Percentiles rank a stretch among this genome's conserved stretches.
Evolutionary conservation across 192 early-diverging fungal genomes (phyloP).

Genomic region (Jimgerdemannia lactiflua): DNA sequence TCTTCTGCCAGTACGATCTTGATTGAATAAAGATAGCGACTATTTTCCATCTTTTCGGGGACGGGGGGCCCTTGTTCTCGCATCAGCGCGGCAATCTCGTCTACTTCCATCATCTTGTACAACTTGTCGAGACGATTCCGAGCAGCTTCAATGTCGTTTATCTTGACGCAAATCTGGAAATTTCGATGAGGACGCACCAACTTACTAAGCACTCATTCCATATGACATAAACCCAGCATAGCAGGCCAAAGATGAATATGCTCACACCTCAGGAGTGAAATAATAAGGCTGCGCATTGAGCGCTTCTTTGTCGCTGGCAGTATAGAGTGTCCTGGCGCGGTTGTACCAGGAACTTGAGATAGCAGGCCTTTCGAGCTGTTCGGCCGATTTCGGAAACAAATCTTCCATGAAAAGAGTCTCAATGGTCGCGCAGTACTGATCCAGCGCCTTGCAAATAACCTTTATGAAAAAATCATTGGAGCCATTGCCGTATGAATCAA

Average conservation of each 20-base stretch:
- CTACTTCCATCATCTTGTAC: conserved; percentile 56
- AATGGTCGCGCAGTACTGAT: conserved; percentile 54
- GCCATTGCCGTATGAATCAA: not conserved
- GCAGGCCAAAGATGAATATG: not conserved
- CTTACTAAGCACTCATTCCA: not conserved
- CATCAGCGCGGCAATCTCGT: conserved; percentile 43
- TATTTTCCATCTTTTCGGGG: conserved; percentile 25
- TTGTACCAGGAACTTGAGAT: not conserved
- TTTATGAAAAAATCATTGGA: conserved; percentile 10
- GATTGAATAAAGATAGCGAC: conserved; percentile 59
- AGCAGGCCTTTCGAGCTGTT: not conserved
- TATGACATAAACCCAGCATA: no score
- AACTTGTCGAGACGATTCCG: conserved; percentile 45
- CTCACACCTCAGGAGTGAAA: conserved; percentile 45
- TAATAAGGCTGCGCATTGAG: conserved; percentile 28
- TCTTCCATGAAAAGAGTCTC: conserved; percentile 42
- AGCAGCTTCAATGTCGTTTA: conserved; percentile 59
- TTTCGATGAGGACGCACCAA: not conserved
- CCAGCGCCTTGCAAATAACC: conserved; percentile 58
- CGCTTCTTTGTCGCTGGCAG: not conserved
- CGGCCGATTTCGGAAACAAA: conserved; percentile 30
- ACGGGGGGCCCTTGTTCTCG: conserved; percentile 26
- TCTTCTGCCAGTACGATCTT: conserved; percentile 68
- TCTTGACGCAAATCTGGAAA: conserved; percentile 49
- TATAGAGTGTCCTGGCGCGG: not conserved